A percentile compares a stretch with the other conserved stretches of the same genome.
Evolutionary conservation across 2,329 filamentous ascomycete species (phyloP).

Genomic region (Colletotrichum filicis): DNA sequence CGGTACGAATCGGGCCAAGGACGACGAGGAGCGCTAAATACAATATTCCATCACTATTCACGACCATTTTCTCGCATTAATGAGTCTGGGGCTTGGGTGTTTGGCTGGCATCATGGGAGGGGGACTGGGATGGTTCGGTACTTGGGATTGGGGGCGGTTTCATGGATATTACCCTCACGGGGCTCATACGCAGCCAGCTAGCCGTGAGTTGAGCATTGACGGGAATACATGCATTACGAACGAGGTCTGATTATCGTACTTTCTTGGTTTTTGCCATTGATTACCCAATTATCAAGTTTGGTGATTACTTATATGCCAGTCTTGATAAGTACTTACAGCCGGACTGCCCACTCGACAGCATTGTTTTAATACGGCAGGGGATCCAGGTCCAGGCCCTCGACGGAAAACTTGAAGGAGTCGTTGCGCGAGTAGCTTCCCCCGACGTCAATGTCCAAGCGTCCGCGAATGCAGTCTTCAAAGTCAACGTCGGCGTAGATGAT

Average conservation of each 20-base stretch:
- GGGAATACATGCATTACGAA: constrained; percentile 29
- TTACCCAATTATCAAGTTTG: not conserved
- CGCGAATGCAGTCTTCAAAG: constrained; percentile 87
- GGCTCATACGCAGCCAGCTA: constrained; percentile 9
- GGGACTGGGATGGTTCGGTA: not conserved
- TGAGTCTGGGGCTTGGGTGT: constrained; percentile 1
- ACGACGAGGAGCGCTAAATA: constrained; percentile 37
- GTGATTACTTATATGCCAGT: not conserved
- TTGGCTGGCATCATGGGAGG: constrained; percentile 17
- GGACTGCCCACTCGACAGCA: no score
- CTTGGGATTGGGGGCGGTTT: constrained; percentile 3
- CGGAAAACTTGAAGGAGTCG: constrained; percentile 70
- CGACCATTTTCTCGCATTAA: constrained; percentile 23
- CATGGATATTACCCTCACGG: constrained; percentile 22
- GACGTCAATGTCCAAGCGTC: constrained; percentile 84
- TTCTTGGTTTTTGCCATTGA: not conserved
- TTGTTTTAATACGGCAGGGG: constrained; percentile 62
- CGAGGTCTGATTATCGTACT: not conserved
- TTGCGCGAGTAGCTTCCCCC: constrained; percentile 84
- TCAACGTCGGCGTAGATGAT: constrained; percentile 81
- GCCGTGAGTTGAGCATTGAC: constrained; percentile 8
- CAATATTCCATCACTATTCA: not conserved
- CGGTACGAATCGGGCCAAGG: constrained; percentile 44
- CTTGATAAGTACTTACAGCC: not conserved
- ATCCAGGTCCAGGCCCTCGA: constrained; percentile 67